Evolutionary conservation across 228 moss, liverwort and hornwort genomes (phyloP).

Genomic region (Sphagnum magellanicum): DNA sequence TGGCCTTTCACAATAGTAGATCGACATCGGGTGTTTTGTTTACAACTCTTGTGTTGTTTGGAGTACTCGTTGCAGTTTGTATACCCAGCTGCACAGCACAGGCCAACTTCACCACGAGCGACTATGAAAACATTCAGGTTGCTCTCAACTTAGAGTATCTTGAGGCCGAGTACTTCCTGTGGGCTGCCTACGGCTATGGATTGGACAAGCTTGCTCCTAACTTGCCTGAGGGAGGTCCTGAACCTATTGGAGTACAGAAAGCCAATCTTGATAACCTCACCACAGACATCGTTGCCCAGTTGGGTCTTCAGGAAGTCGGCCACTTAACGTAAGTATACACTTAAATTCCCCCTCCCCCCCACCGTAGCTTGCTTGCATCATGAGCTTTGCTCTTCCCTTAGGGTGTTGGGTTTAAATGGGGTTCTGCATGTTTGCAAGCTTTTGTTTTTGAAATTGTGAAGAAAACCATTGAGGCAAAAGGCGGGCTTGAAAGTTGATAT

Average conservation of each 20-base stretch:
- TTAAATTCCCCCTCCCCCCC: neutral
- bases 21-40: too few relatives aligned
- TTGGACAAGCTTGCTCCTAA: conserved; percentile 29
- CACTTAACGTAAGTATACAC: conserved; percentile 26
- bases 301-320: conserved; percentile 43
- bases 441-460: neutral
- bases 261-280: conserved; percentile 16
- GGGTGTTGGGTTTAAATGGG: neutral
- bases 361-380: neutral
- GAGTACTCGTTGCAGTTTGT: too few relatives aligned
- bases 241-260: conserved; percentile 17
- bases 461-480: neutral
- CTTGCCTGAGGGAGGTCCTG: conserved; percentile 22
- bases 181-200: conserved; percentile 35
- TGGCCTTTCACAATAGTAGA: too few relatives aligned
- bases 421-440: neutral
- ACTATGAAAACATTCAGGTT: conserved; percentile 41
- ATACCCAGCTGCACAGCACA: neutral
- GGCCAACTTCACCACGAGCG: conserved; percentile 13
- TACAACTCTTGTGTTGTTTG: too few relatives aligned
- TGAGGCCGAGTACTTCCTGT: conserved; percentile 48
- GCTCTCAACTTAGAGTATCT: conserved; percentile 50
- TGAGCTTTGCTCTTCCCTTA: neutral
- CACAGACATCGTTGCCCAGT: conserved; percentile 43
- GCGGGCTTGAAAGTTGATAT: neutral